Evolutionary conservation across 2,329 filamentous ascomycete genomes (phyloP).

Genomic region (Chaetothyriales sp.): DNA sequence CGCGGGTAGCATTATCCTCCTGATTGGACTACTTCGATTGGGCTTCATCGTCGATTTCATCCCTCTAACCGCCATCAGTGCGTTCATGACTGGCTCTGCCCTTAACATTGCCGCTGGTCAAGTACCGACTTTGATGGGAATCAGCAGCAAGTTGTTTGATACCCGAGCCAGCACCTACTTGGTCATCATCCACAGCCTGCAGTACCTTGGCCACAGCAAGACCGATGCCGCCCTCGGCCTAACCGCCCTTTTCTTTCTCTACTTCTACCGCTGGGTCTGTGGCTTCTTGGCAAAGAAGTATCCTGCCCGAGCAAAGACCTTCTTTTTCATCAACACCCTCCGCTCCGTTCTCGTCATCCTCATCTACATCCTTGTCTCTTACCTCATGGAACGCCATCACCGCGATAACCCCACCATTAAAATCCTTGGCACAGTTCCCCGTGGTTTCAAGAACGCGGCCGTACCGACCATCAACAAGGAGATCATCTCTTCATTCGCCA

Average conservation of each 20-base stretch:
- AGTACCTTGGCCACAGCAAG: slow-evolving; percentile 51
- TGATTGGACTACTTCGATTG: slow-evolving; percentile 63
- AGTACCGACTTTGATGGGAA: slow-evolving; percentile 66
- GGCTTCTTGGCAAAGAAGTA: slow-evolving; percentile 53
- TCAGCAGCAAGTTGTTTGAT: slow-evolving; percentile 53
- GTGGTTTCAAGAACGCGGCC: slow-evolving; percentile 70
- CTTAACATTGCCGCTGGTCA: slow-evolving; percentile 80
- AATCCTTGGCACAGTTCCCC: slow-evolving; percentile 63
- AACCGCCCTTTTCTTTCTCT: slow-evolving; percentile 66
- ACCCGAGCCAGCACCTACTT: slow-evolving; percentile 66
- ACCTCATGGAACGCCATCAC: slow-evolving; percentile 60
- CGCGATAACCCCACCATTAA: slow-evolving; percentile 53
- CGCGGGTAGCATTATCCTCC: slow-evolving; percentile 60
- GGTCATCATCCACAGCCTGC: slow-evolving; percentile 72
- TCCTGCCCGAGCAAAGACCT: slow-evolving; percentile 55
- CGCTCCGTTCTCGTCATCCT: slow-evolving; percentile 84
- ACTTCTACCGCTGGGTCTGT: slow-evolving; percentile 56
- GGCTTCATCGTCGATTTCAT: slow-evolving; percentile 93
- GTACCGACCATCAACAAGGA: slow-evolving; percentile 54
- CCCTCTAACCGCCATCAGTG: slow-evolving; percentile 74
- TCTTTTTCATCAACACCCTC: slow-evolving; percentile 85
- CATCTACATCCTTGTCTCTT: slow-evolving; percentile 84
- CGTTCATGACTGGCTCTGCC: slow-evolving; percentile 94
- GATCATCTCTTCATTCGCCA: slow-evolving; percentile 55
- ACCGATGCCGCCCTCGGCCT: slow-evolving; percentile 82